These are phyloP conservation scores for Eucalyptus pauciflora DNA, from an alignment of 345 rosid species.

Conservation along the genomic window DNA sequence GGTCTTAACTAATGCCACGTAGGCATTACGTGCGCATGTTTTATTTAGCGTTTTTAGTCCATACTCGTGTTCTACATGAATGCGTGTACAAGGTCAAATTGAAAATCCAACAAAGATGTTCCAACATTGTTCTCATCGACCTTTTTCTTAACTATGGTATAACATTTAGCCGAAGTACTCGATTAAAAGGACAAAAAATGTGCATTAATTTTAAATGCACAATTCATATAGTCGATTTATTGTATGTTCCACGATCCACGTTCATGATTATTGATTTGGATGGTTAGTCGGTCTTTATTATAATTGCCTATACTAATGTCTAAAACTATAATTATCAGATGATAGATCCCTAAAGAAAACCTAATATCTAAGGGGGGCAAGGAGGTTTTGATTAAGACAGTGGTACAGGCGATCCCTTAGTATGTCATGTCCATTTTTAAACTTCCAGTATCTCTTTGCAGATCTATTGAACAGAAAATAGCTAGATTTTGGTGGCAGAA, in stretches of 20 bases:
- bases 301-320: neutral
- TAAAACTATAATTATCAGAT: neutral
- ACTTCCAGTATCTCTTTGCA: too few species aligned
- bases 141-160: neutral
- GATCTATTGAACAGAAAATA: too few species aligned
- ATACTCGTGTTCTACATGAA: neutral
- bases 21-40: neutral
- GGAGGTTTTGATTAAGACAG: too few species aligned
- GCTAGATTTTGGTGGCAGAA: too few species aligned
- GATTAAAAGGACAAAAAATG: neutral
- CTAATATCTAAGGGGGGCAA: too few species aligned
- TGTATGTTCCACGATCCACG: neutral
- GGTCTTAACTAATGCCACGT: neutral
- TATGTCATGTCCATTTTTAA: too few species aligned
- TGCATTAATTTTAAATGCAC: neutral
- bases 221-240: too few species aligned
- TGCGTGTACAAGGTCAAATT: neutral
- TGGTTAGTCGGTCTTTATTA: neutral
- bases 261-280: neutral
- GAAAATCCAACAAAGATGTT: neutral
- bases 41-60: neutral
- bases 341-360: neutral
- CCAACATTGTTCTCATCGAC: neutral
- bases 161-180: neutral
- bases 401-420: too few species aligned